Conservation (phyloP, 176 grass and related monocot species). For the Triticum timopheevii region DNA sequence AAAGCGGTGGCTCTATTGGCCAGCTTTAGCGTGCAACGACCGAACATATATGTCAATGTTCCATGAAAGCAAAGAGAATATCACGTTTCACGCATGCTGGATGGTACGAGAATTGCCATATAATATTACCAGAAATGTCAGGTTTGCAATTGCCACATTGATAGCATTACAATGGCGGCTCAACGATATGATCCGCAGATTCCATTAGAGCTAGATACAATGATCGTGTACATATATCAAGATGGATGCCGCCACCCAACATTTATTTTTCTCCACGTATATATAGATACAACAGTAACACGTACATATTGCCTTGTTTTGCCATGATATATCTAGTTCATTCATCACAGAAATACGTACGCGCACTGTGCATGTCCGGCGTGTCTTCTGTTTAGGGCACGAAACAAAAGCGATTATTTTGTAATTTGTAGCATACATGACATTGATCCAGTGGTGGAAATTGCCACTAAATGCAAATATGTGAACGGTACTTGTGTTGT, state of each 20-base stretch:
- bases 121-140: not conserved
- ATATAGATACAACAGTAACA: too few species aligned
- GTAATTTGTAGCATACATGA: too few species aligned
- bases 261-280: not conserved
- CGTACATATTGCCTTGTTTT: too few species aligned
- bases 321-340: too few species aligned
- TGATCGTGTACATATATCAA: not conserved
- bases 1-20: not conserved
- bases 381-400: too few species aligned
- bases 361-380: too few species aligned
- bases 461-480: not conserved
- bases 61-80: not conserved
- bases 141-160: conserved; percentile 9
- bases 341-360: too few species aligned
- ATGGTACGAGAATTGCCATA: not conserved
- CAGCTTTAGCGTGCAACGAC: not conserved
- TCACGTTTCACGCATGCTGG: not conserved
- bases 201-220: not conserved
- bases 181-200: not conserved
- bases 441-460: not conserved
- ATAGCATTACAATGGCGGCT: not conserved
- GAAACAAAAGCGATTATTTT: too few species aligned
- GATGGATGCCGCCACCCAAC: not conserved
- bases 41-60: not conserved
- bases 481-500: not conserved